Base-by-base conservation (phyloP, 225 moss, liverwort and hornwort genomes). In the Physcomitrellopsis africana region DNA sequence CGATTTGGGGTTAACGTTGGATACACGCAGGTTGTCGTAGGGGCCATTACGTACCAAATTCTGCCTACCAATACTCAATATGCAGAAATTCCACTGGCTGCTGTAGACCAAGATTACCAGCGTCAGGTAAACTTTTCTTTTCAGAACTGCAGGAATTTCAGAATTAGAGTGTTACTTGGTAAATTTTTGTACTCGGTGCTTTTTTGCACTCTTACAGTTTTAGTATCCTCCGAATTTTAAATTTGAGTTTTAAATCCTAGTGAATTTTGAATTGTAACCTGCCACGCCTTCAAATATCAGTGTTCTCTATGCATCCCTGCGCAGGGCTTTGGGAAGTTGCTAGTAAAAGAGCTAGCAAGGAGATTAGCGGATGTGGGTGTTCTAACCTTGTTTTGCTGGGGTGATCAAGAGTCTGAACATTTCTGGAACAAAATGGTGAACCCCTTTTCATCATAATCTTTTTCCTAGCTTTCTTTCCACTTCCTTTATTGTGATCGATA, bases 41-140 rank as follows among this genome's bases (percentile, higher is more conserved):
- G 86, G 13, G 94, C 94, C 8, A 81, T 88, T 19, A 92, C 94
- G 9, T 96, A 84, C 58, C 96, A 96, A 66, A 88, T 96, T 62
- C 85, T 96, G 71, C 92, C 96, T n/a, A 84, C 92, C 4, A 89
- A 91, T 64, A 86, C 92, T 1, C 91, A 92, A 82, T 90, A 85
- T 65, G 92, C 94, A 54, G 94, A 96, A 76, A 77, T 96, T 27
- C 94, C 92, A 18, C 73, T 96, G 32, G 91, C 91, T 60, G 96
- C 94, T 63, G 77, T 96, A 72, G 82, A 86, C 43, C 87, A 81
- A 71, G 47, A 74, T 32, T 81, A 73, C 67, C 96, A 92, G 75
- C 85, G 89, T 37, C 86, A 92, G 32, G 32, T 37, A 7, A 37
- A 37, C 32, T 37, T 37, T 37, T 37, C 32, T 37, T 37, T 7